Evolutionary conservation across 2,329 filamentous ascomycete species (phyloP), one percentile per base, ranked within the genome.

Genomic region (Phaeosphaeria sp.): DNA sequence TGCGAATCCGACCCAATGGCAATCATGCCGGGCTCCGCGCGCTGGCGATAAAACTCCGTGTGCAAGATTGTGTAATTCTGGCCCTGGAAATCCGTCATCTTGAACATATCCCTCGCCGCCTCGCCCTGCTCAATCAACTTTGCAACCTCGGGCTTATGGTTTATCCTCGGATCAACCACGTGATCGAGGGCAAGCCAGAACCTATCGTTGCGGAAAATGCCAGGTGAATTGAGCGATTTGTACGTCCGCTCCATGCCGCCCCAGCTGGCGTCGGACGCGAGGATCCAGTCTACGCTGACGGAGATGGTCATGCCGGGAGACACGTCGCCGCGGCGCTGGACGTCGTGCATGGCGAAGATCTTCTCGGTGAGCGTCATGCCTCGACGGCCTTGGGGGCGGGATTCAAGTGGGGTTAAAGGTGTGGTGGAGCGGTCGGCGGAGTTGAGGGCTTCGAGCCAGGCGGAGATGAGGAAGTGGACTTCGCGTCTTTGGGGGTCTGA

Each of bases 131-230:
- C 69, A 4, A 82, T 72, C n/a, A 82, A 67, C 13, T 58, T 65
- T 55, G 75, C 66, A 33, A 79, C 69, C 27, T 72, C 63, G 0
- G 80, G 78, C 0, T 65, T 57, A 15, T 77, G 57, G n/a, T 75
- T 74, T 7, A 78, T 65, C 0, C 79, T 72, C 1, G 82, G 81
- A 52, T 84, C 80, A 3, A 83, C 80, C 3, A 79, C 74, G 59
- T 84, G 81, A 62, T 84, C 82, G 1, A 78, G 78, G 0, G 81
- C 81, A 6, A 84, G 73, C 82, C 82, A 84, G 61, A 84, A 78
- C 0, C 82, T 70, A 59, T 83, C 81, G 52, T 83, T 84, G 9
- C 82, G 79, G 56, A 77, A 82, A n/a, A 82, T 79, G 3, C 77
- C 75, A 0, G 80, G 79, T 13, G 67, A 61, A 2, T 79, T 78